A percentile compares a stretch with the other conserved stretches of the same genome.
These are phyloP conservation scores for Friedmanniomyces endolithicus DNA, from an alignment of 495 filamentous ascomycete species.

Conservation along the genomic window DNA sequence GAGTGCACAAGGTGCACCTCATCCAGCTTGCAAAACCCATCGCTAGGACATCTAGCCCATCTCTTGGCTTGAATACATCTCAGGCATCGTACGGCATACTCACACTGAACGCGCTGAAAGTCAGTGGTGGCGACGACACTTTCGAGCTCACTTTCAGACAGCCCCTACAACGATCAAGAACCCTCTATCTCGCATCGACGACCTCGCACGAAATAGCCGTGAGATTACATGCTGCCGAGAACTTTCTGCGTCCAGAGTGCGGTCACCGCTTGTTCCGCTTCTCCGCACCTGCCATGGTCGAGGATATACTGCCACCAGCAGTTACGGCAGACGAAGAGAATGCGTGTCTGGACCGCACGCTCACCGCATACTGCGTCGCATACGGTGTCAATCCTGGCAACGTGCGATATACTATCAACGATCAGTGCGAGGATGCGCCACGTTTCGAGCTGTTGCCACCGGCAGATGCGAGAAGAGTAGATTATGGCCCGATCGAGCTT, in stretches of 20 bases:
- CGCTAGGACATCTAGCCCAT: constrained; percentile 44
- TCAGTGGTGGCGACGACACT: constrained; percentile 65
- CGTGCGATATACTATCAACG: constrained; percentile 57
- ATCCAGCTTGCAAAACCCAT: constrained; percentile 55
- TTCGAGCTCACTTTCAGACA: constrained; percentile 72
- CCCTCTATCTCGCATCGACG: constrained; percentile 66
- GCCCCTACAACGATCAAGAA: constrained; percentile 50
- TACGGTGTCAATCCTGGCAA: constrained; percentile 39
- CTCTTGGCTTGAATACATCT: constrained; percentile 37
- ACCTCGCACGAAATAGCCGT: constrained; percentile 65
- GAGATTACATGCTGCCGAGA: constrained; percentile 57
- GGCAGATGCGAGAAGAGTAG: constrained; percentile 38
- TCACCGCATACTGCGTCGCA: constrained; percentile 74
- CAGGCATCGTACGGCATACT: constrained; percentile 58
- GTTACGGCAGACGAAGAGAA: constrained; percentile 59
- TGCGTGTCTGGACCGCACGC: constrained; percentile 65
- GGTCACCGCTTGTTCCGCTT: constrained; percentile 56
- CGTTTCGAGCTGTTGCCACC: constrained; percentile 70
- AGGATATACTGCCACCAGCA: constrained; percentile 47
- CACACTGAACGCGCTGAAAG: constrained; percentile 53
- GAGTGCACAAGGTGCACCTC: constrained; percentile 69
- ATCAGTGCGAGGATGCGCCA: constrained; percentile 65
- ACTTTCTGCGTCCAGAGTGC: constrained; percentile 75
- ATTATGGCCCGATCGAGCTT: constrained; percentile 63
- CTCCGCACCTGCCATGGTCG: constrained; percentile 48